Evolutionary conservation across 768 basidiomycete genomes (phyloP).

Genomic region (Amyloporia xantha): DNA sequence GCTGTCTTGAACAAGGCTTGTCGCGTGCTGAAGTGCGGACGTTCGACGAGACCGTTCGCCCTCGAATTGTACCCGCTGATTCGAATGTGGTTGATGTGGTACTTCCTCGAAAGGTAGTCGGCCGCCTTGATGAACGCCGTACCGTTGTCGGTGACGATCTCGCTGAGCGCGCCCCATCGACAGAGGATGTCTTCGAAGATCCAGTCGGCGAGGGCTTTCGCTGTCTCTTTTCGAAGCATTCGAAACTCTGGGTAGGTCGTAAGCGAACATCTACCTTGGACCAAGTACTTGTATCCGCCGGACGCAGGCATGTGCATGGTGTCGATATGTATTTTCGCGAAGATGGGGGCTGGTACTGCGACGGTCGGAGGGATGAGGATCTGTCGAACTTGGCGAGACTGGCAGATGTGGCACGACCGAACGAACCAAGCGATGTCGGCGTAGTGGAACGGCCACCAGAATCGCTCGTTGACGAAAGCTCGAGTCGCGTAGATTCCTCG

Average conservation of each 20-base stretch:
- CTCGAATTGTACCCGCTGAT: slow-evolving; percentile 20
- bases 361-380: slow-evolving; percentile 21
- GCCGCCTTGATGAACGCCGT: slow-evolving; percentile 23
- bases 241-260: slow-evolving; percentile 22
- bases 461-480: slow-evolving; percentile 11
- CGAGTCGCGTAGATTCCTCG: slow-evolving; percentile 11
- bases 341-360: slow-evolving; percentile 17
- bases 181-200: slow-evolving; percentile 33
- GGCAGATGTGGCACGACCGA: slow-evolving; percentile 32
- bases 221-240: slow-evolving; percentile 24
- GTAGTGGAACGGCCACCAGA: slow-evolving; percentile 23
- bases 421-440: slow-evolving; percentile 18
- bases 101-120: slow-evolving; percentile 18
- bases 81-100: slow-evolving; percentile 31
- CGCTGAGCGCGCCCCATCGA: slow-evolving; percentile 31
- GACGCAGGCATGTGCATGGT: slow-evolving; percentile 35
- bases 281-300: slow-evolving; percentile 27
- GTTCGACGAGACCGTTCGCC: slow-evolving; percentile 21
- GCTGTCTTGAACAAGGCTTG: slow-evolving; percentile 18
- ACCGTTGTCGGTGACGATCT: slow-evolving; percentile 40
- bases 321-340: slow-evolving; percentile 32
- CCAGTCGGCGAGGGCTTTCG: slow-evolving; percentile 21
- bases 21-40: slow-evolving; percentile 13
- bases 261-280: slow-evolving; percentile 32
- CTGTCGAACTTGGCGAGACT: slow-evolving; percentile 20